Evolutionary conservation across 176 grass and related monocot genomes (phyloP), one percentile per base, ranked within the genome.

Genomic region (Olyra latifolia): DNA sequence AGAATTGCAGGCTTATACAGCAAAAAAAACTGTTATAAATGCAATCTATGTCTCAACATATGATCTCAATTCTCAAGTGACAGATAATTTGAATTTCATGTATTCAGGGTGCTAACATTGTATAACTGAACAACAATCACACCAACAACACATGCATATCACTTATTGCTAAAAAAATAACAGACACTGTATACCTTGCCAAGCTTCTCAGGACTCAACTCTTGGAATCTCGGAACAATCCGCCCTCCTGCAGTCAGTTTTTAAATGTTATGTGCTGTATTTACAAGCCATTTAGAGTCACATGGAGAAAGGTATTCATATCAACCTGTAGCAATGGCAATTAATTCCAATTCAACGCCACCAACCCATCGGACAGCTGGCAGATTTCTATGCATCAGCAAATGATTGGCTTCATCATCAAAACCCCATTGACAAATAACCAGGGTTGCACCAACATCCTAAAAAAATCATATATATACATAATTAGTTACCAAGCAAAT

Each of bases 401-500:
- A 53, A 89, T 99, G 96, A 63, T 99, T 99, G 74, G 96, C 96
- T 91, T 99, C 92, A 86, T 99, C 96, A 84, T 99, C 96, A 60
- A 99, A 99, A 67, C 96, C 96, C 96, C 96, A 99, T 25, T 99
- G 96, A 64, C 96, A 99, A 58, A 99, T 99, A 77, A 99, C 96
- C 35, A 99, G 78, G 62, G 96, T 99, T 65, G 96, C 90, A 59
- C 96, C 96, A 89, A 79, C 96, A 86, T 95, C 96, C 96, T 99
- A 74, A 32, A 87, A 53, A 62, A 79, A 83, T 43, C 16, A 62
- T 42, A 14, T 9, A 14, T 9, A 23, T 25, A 24, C 1, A 5
- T 19, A 19, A 38, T 77, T 46, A 67, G 6, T 35, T 72, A 49
- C 11, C 0, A 1, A 65, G 47, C 27, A 69, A 60, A 83, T 24